Evolutionary conservation across 345 rosid species (phyloP).

Genomic region (Linum lewisii): DNA sequence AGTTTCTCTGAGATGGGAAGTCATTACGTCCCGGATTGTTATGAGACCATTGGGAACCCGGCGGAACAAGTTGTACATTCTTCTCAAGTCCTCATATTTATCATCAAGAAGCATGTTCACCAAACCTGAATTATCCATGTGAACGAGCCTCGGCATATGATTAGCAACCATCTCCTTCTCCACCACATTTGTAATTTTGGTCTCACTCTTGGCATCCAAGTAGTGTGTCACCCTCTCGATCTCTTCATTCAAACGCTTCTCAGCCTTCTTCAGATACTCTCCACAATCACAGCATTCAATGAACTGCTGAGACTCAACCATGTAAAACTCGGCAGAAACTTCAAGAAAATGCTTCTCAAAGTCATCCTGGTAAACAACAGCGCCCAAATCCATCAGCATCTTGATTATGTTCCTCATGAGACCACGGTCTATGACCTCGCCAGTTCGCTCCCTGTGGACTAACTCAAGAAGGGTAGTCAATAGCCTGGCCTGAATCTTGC

Average conservation of each 20-base stretch:
- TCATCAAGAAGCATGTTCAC: constrained; percentile 93
- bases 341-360: constrained; percentile 93
- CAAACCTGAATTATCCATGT: constrained; percentile 95
- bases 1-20: constrained; percentile 80
- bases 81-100: constrained; percentile 75
- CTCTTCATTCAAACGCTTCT: constrained; percentile 87
- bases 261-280: constrained; percentile 85
- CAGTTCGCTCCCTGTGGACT: constrained; percentile 68
- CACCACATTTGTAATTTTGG: constrained; percentile 83
- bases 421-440: constrained; percentile 89
- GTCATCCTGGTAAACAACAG: constrained; percentile 86
- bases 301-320: constrained; percentile 81
- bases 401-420: constrained; percentile 82
- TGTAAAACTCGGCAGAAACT: constrained; percentile 85
- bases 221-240: constrained; percentile 89
- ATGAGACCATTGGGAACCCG: constrained; percentile 76
- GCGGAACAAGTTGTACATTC: constrained; percentile 86
- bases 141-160: constrained; percentile 94
- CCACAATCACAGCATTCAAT: constrained; percentile 94
- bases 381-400: constrained; percentile 95
- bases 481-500: constrained; percentile 68
- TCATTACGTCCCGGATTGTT: constrained; percentile 76
- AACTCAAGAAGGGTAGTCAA: constrained; percentile 77
- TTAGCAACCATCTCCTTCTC: constrained; percentile 98
- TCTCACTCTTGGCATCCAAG: constrained; percentile 83